These are phyloP conservation scores for Agaricus sinodeliciosus DNA, from an alignment of 768 basidiomycete genomes.

Conservation along the genomic window DNA sequence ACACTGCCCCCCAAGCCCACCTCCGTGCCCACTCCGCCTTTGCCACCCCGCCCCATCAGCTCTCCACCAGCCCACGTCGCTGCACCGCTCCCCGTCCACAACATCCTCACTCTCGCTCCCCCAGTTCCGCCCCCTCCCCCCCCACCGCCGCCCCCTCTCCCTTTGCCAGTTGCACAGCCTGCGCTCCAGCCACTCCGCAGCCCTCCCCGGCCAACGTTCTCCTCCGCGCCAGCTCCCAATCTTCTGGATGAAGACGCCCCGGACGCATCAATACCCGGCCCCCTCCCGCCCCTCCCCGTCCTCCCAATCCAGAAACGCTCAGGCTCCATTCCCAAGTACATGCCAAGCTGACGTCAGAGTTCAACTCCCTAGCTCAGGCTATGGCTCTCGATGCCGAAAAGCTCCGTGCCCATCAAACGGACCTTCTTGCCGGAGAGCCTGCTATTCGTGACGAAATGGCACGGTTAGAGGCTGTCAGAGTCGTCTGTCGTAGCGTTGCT, in stretches of 20 bases:
- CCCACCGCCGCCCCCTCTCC: constrained; percentile 11
- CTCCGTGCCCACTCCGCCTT: constrained; percentile 13
- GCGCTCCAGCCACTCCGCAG: constrained; percentile 12
- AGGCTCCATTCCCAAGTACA: constrained; percentile 74
- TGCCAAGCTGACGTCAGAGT: constrained; percentile 63
- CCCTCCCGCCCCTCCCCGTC: constrained; percentile 60
- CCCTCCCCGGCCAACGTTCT: constrained; percentile 10
- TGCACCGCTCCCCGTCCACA: constrained; percentile 1
- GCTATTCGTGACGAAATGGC: constrained; percentile 97
- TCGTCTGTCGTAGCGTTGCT: constrained; percentile 81
- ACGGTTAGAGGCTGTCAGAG: constrained; percentile 84
- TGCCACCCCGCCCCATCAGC: constrained; percentile 1
- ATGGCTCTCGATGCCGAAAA: constrained; percentile 64
- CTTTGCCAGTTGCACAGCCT: constrained; percentile 13
- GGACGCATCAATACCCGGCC: constrained; percentile 16
- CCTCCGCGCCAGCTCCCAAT: constrained; percentile 38
- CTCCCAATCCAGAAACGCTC: constrained; percentile 86
- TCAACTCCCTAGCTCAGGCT: constrained; percentile 62
- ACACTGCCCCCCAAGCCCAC: constrained; percentile 24
- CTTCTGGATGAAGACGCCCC: constrained; percentile 57
- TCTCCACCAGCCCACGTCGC: neutral
- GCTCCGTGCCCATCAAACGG: constrained; percentile 72
- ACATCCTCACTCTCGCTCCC: constrained; percentile 4
- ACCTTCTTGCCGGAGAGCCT: constrained; percentile 85
- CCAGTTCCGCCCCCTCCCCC: constrained; percentile 1